These are phyloP conservation scores for Tylopilus plumbeoviolaceoides DNA, from an alignment of 768 basidiomycete species.

Conservation along the genomic window DNA sequence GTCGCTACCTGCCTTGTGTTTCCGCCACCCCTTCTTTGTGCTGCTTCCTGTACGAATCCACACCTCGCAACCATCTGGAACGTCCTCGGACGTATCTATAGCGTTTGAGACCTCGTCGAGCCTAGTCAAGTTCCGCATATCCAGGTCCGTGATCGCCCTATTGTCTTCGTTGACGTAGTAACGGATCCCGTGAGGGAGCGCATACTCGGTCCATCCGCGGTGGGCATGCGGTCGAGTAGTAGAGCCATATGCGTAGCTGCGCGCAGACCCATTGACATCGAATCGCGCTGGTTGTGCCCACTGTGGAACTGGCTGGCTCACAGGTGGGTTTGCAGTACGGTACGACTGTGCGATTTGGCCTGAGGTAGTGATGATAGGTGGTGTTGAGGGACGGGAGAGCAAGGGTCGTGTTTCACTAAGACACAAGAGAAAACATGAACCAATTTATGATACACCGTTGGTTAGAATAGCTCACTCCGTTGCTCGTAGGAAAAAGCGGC, in stretches of 20 bases:
- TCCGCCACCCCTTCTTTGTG: constrained; percentile 28
- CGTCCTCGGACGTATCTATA: constrained; percentile 28
- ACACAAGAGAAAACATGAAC: neutral
- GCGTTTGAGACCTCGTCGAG: constrained; percentile 40
- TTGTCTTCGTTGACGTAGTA: constrained; percentile 68
- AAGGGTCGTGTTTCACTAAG: constrained; percentile 53
- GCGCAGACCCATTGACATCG: constrained; percentile 30
- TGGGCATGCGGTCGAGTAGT: constrained; percentile 17
- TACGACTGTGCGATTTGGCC: constrained; percentile 25
- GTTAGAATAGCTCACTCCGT: constrained; percentile 24
- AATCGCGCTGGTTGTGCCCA: constrained; percentile 25
- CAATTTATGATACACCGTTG: no score
- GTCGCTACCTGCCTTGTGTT: constrained; percentile 28
- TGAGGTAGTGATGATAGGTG: constrained; percentile 21
- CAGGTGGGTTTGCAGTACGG: constrained; percentile 12
- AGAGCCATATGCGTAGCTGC: constrained; percentile 26
- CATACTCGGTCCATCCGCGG: constrained; percentile 73
- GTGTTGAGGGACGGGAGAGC: constrained; percentile 36
- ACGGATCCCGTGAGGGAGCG: constrained; percentile 65
- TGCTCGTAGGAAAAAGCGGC: constrained; percentile 6
- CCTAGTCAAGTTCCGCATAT: constrained; percentile 50
- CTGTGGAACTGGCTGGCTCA: constrained; percentile 28
- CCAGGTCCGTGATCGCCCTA: constrained; percentile 66
- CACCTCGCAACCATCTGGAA: constrained; percentile 49
- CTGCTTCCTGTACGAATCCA: constrained; percentile 52